Base-by-base conservation (phyloP, 2,329 filamentous ascomycete species). In the Emericellopsis cladophorae region DNA sequence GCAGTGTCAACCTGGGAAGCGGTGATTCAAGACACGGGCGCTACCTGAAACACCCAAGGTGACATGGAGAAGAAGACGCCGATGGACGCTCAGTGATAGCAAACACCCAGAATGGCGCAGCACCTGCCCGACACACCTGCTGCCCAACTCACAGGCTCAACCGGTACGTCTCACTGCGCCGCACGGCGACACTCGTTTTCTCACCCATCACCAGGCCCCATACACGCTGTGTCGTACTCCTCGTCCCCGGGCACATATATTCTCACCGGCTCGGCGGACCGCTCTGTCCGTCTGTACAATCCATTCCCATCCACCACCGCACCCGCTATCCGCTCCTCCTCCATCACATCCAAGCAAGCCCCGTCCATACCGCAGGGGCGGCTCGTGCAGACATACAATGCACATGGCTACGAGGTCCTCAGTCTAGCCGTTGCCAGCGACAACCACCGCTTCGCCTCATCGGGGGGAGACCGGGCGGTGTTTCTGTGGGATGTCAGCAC, bases 401-500 rank as follows among this genome's bases (percentile, higher is more conserved):
- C 84, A 3, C 92, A 98, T 62, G 89, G 87, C 49, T 95, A 98
- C 66, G 84, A 89, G 51, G 83, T 98, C 7, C 79, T 95, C 45
- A 84, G 85, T 49, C 70, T 98, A 32, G 70, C 75, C 40, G 82
- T 95, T 39, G 66, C 76, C 7, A 55, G 66, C 21, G 81, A 87
- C 64, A 98, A 98, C 61, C 75, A 86, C 48, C 78, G 78, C 35
- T 95, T 98, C 59, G 81, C 80, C 9, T 89, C 81, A n/a, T 76
- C 78, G 1, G 92, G 92, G 49, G 92, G 92, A 44, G 92, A 98
- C 65, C 84, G 90, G 51, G 72, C 76, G 45, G 87, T 95, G 0
- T 95, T 95, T 56, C 70, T 95, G 5, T 96, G 92, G 92, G 92
- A 98, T 60, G 92, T 96, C 0, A 71, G 81, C 37, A 83, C 80